Evolutionary conservation across 495 filamentous ascomycete genomes (phyloP), one percentile per base, ranked within the genome.

Genomic region (Trypethelium eluteriae): DNA sequence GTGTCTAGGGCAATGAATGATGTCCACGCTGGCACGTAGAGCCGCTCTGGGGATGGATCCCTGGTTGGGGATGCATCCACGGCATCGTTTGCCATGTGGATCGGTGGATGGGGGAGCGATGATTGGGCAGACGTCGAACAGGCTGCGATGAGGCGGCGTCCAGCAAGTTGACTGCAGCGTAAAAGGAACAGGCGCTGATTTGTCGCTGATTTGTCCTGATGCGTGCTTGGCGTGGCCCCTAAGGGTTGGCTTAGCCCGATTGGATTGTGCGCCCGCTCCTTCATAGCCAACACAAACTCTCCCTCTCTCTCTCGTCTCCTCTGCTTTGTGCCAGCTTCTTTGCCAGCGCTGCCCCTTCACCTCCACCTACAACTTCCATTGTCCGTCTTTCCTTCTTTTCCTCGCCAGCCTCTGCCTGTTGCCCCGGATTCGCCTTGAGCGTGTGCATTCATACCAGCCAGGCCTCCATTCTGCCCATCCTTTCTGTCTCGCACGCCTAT

Each of bases 361-460:
- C 49, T 18, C 14, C 49, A 16, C 12, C 49, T 53, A 12, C 49
- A 12, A 53, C 53, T 59, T 32, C 53, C 53, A 59, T 36, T 14
- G 11, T 36, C 53, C 53, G 53, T 59, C 53, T 59, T 59, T 59
- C 53, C 14, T 59, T 59, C 32, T 36, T 59, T 36, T 59, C 6
- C 53, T 7, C 53, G 11, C 53, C n/a, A 59, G 53, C 32, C 53
- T 59, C 53, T 59, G 53, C 53, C 53, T 59, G 53, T 59, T 18
- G 25, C 14, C 53, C 32, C 53, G 53, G 53, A 59, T 36, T 18
- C 36, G 53, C 53, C 53, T 10, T 59, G 34, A 7, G 11, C 32
- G 18, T 9, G 49, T 53, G 49, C 49, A 53, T 53, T 53, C 49
- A 18, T 18, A 53, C 49, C 25, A 18, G 12, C 25, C 25, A 25